Conservation (phyloP, 495 filamentous ascomycete species). For the Penicillium samsonianum region DNA sequence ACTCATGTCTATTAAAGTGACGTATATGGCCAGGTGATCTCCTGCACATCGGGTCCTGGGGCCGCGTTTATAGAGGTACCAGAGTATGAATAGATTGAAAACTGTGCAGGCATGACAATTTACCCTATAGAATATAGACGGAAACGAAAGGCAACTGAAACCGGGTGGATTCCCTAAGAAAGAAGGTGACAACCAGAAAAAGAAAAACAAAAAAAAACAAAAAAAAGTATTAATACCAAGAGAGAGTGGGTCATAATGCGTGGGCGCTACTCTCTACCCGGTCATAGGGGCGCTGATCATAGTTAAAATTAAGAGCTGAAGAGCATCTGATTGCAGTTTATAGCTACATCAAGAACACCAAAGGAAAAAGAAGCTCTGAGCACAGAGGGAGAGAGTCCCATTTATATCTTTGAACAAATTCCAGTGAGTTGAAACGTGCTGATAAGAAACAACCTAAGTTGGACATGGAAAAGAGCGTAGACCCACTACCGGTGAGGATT, state of each 20-base stretch:
- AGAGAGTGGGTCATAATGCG: slow-evolving; percentile 21
- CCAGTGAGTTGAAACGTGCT: slow-evolving; percentile 3
- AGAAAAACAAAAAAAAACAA: not conserved
- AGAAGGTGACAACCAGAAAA: slow-evolving; percentile 7
- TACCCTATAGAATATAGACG: not conserved
- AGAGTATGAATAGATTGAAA: not conserved
- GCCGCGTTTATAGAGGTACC: not conserved
- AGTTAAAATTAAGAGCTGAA: slow-evolving; percentile 11
- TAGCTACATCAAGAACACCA: not conserved
- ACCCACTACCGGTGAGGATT: slow-evolving; percentile 30
- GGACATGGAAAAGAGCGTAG: not conserved
- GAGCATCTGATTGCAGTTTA: slow-evolving; percentile 1
- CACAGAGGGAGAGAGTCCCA: slow-evolving; percentile 2
- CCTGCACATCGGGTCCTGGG: not conserved
- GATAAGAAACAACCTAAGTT: slow-evolving; percentile 13
- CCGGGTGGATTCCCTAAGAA: slow-evolving; percentile 7
- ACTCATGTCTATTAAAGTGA: not conserved
- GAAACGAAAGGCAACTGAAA: slow-evolving; percentile 14
- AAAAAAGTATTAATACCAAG: not conserved
- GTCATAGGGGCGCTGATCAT: slow-evolving; percentile 23
- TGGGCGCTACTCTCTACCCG: slow-evolving; percentile 20
- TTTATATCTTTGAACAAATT: slow-evolving; percentile 20
- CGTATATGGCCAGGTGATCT: not conserved
- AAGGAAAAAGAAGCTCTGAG: not conserved
- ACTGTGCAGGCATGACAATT: not conserved